phyloP scores from a whole-genome alignment of 495 filamentous ascomycete genomes.

The Penicillium maclennaniae region DNA sequence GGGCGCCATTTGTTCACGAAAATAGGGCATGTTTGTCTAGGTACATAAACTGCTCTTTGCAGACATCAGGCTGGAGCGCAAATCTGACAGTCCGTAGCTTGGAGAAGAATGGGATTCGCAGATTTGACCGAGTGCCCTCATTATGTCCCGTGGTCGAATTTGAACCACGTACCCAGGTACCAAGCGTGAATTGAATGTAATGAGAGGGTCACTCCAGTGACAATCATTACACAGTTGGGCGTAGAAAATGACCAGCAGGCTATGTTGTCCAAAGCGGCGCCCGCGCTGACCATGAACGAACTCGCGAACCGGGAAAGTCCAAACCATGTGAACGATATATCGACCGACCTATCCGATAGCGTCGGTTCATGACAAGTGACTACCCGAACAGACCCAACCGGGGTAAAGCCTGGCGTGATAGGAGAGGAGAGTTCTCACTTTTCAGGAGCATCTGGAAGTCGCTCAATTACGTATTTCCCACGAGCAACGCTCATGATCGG shows the following conservation, averaged over 20 bases:
- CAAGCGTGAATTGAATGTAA: no score
- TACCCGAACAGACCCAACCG: neutral
- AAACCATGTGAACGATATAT: neutral
- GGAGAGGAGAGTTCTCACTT: slow-evolving; percentile 12
- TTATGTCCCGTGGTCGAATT: neutral
- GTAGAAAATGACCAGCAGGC: neutral
- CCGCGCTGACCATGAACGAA: neutral
- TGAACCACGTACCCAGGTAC: neutral
- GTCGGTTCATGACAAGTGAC: neutral
- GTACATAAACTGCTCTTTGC: neutral
- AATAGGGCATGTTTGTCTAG: neutral
- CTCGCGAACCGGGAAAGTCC: neutral
- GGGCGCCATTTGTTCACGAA: neutral
- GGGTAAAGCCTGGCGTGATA: neutral
- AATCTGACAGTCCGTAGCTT: neutral
- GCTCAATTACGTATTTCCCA: slow-evolving; percentile 90
- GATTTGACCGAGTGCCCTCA: neutral
- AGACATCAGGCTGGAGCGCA: neutral
- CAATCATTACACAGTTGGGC: no score
- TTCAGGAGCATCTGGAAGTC: slow-evolving; percentile 68
- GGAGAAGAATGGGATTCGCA: neutral
- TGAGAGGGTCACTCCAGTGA: no score
- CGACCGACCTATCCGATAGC: neutral
- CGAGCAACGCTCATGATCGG: slow-evolving; percentile 67
- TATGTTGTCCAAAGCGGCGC: neutral